Evolutionary conservation across 495 filamentous ascomycete species (phyloP), one percentile per base, ranked within the genome.

Genomic region (Durotheca rogersii): DNA sequence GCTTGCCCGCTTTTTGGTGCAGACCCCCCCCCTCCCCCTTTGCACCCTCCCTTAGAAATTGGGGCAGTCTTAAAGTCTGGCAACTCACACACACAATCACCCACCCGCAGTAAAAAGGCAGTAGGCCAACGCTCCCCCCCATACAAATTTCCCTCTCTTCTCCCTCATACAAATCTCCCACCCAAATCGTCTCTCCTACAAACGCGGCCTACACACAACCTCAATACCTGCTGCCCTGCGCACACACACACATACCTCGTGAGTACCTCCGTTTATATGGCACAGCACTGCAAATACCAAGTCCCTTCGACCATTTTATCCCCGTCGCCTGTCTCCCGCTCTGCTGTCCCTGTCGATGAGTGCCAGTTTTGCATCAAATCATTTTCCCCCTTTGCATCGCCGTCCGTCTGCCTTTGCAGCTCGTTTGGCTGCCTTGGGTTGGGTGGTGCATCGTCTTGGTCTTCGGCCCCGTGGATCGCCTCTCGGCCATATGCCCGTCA

Each of bases 101-200:
- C 67, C 70, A 71, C 71, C 67, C 73, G 76, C 78, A 81, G 76
- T 82, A 81, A 82, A 82, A 80, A 78, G 73, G 72, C 70, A 58
- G 59, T 65, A 67, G 65, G 54, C 64, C 62, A 70, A 63, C 65
- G 52, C 58, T 65, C 70, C 68, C 72, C n/a, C 79, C 74, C 80
- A 79, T 79, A 75, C 72, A 72, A 71, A 69, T 70, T 70, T 69
- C 64, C 64, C 70, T 72, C 76, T 76, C 71, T 73, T 72, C 67
- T 72, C 76, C 67, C 77, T 72, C 79, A 80, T 79, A 83, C 78
- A 81, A 81, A 73, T 72, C 70, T 73, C 69, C 70, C 76, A 66
- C 60, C 59, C 49, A 62, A 60, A 60, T 60, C 60, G 52, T 66
- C 72, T 75, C 72, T 67, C 73, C 71, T 73, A 76, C 73, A 76